Evolutionary conservation across 768 basidiomycete species (phyloP), one percentile per base, ranked within the genome.

Genomic region (Lentinula lateritia): DNA sequence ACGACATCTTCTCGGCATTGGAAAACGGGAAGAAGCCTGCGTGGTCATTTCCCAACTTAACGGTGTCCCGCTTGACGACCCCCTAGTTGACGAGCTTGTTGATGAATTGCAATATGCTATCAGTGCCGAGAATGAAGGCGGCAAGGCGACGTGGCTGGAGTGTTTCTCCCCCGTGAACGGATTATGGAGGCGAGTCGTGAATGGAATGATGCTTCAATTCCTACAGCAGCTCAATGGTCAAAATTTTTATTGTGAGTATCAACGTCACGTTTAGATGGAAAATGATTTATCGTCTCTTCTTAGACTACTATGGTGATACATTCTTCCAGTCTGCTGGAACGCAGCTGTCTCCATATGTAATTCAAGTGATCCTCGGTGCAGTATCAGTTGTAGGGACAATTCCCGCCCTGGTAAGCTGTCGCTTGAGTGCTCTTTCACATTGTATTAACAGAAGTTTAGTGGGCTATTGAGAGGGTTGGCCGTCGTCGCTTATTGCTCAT

Each of bases 201-300:
- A 90, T 62, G 89, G 90, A n/a, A 89, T 90, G 85, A 89, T 90
- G 85, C 71, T 90, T 48, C 89, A 90, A 65, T 90, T 91, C 68
- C 84, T 92, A 57, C 89, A 92, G 65, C 89, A 92, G 65, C 72
- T 92, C 35, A 89, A 91, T 61, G 89, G 89, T 13, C 89, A 92
- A 71, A 91, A 89, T 69, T 90, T 90, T 73, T 89, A 88, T 71
- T 89, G 88, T 88, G 64, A 63, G 83, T 71, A 6, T 2, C 6
- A 41, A 56, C 23, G n/a, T 38, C 43, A 2, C 48, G 32, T 5
- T 12, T 23, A 23, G 9, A 20, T 45, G 9, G 50, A 35, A 54
- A 2, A 28, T 32, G 68, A 18, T 7, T 52, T 35, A n/a, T 35
- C 34, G 32, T 36, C n/a, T 18, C 7, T 45, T 36, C 16, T 18